Conservation (phyloP, 1,139 yeast genomes). For the Meyerozyma athensensis region DNA sequence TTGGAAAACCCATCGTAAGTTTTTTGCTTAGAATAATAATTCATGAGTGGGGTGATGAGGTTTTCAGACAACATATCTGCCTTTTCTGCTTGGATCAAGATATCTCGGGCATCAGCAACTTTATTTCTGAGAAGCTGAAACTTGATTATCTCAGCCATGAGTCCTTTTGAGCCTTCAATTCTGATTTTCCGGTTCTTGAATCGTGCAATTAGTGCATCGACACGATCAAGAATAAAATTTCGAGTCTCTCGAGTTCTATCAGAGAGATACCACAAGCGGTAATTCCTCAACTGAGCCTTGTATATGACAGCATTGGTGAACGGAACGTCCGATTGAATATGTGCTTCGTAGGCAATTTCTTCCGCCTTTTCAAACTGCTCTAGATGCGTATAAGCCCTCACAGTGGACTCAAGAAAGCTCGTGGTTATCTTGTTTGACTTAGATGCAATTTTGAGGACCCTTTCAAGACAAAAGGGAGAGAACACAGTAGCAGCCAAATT, state of each 20-base stretch:
- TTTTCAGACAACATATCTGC: constrained; percentile 18
- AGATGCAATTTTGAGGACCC: constrained; percentile 17
- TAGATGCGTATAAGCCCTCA: constrained; percentile 25
- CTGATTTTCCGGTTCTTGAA: constrained; percentile 5
- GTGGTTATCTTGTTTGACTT: constrained; percentile 14
- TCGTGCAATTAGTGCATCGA: constrained; percentile 7
- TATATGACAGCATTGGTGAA: constrained; percentile 26
- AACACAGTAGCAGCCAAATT: constrained; percentile 20
- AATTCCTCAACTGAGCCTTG: constrained; percentile 28
- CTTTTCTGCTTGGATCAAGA: constrained; percentile 14
- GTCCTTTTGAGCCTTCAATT: constrained; percentile 10
- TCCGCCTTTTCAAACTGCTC: constrained; percentile 34
- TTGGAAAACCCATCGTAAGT: constrained; percentile 25
- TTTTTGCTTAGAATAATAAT: constrained; percentile 17
- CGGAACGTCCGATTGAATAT: constrained; percentile 24
- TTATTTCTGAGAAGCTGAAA: constrained; percentile 16
- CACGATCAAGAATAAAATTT: constrained; percentile 10
- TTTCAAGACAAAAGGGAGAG: constrained; percentile 21
- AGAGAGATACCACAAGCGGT: constrained; percentile 23
- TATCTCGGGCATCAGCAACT: constrained; percentile 14
- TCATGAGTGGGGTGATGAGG: constrained; percentile 29
- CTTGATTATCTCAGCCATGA: constrained; percentile 25
- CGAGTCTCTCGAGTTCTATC: constrained; percentile 4
- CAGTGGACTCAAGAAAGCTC: constrained; percentile 17
- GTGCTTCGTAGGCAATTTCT: constrained; percentile 25